These are phyloP conservation scores for Hansenula sp. DNA, from an alignment of 1,139 yeast species.

Conservation along the genomic window DNA sequence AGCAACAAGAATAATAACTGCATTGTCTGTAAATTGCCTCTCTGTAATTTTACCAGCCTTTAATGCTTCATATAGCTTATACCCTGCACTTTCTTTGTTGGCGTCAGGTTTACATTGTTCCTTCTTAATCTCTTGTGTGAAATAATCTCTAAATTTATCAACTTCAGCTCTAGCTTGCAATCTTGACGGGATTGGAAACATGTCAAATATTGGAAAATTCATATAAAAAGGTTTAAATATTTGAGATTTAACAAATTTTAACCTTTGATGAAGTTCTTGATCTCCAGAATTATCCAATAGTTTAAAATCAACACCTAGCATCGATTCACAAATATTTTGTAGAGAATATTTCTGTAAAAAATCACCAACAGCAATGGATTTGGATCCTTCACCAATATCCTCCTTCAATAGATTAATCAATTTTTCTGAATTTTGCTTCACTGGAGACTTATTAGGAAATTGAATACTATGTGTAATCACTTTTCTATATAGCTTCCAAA, in stretches of 20 bases:
- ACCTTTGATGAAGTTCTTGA: slow-evolving; percentile 34
- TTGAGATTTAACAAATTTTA: slow-evolving; percentile 44
- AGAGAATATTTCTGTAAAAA: slow-evolving; percentile 43
- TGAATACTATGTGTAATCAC: slow-evolving; percentile 46
- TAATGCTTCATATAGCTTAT: slow-evolving; percentile 35
- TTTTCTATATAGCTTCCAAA: slow-evolving; percentile 48
- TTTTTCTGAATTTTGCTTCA: slow-evolving; percentile 31
- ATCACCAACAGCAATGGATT: slow-evolving; percentile 31
- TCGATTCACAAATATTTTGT: slow-evolving; percentile 47
- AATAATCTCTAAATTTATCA: slow-evolving; percentile 33
- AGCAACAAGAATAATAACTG: slow-evolving; percentile 53
- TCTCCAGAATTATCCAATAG: slow-evolving; percentile 25
- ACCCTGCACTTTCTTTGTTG: slow-evolving; percentile 27
- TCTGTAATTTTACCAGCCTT: slow-evolving; percentile 33
- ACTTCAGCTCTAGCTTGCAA: slow-evolving; percentile 41
- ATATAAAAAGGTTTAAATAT: slow-evolving; percentile 53
- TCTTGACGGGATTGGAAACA: slow-evolving; percentile 46
- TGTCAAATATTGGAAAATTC: slow-evolving; percentile 52
- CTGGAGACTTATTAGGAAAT: slow-evolving; percentile 38
- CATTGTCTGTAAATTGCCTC: slow-evolving; percentile 50
- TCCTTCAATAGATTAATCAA: slow-evolving; percentile 23
- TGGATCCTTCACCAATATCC: slow-evolving; percentile 11
- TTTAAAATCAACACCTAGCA: slow-evolving; percentile 46
- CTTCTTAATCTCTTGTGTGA: slow-evolving; percentile 26
- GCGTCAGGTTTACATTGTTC: slow-evolving; percentile 25